These are phyloP conservation scores for Cyclocybe cylindracea DNA, from an alignment of 768 basidiomycete genomes.

Conservation along the genomic window DNA sequence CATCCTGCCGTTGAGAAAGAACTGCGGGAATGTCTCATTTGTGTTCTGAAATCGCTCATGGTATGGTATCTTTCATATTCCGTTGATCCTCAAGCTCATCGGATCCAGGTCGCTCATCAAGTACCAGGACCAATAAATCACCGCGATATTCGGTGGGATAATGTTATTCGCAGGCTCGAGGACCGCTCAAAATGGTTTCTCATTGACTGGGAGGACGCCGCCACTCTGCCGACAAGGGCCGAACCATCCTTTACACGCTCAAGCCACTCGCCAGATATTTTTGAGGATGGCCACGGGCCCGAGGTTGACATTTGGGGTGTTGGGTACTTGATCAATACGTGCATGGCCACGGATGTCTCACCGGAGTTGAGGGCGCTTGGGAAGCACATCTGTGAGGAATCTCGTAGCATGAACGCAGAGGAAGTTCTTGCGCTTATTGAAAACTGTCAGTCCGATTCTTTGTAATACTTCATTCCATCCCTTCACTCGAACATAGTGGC, in stretches of 20 bases:
- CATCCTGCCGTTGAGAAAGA: constrained; percentile 9
- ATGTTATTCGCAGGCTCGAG: constrained; percentile 20
- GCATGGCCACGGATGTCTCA: background rate
- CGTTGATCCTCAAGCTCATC: constrained; percentile 1
- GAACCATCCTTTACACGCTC: constrained; percentile 5
- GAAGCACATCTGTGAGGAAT: background rate
- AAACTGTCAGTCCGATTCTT: too few relatives aligned
- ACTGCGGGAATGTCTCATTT: constrained; percentile 10
- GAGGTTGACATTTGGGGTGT: constrained; percentile 34
- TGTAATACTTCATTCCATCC: too few relatives aligned
- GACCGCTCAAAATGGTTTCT: constrained; percentile 27
- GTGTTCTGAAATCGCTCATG: constrained; percentile 18
- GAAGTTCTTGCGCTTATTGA: background rate
- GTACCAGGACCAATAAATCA: constrained; percentile 11
- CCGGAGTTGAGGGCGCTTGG: constrained; percentile 1
- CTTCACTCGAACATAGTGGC: too few relatives aligned
- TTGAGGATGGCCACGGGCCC: constrained; percentile 25
- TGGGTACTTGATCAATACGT: constrained; percentile 17
- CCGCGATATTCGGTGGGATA: constrained; percentile 24
- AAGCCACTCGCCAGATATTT: constrained; percentile 22
- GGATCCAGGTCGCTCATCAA: constrained; percentile 12
- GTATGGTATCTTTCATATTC: constrained; percentile 3
- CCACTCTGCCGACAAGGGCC: constrained; percentile 16
- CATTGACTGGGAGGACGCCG: constrained; percentile 32
- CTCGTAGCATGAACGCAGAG: background rate